These are phyloP conservation scores for Sambucus nigra DNA, from an alignment of 129 eudicot genomes.

Conservation along the genomic window DNA sequence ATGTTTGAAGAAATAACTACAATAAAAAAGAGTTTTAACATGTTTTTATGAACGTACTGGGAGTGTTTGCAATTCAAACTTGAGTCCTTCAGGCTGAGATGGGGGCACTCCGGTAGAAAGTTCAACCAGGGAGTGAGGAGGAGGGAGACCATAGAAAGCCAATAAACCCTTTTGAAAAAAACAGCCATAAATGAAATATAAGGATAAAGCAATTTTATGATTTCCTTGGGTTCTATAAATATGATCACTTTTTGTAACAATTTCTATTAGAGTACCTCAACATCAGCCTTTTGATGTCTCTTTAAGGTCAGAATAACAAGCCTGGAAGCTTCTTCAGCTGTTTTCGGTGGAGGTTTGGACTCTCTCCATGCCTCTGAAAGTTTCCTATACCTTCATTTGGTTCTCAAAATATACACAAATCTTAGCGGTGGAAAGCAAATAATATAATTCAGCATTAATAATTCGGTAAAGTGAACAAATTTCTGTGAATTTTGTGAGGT, in stretches of 20 bases:
- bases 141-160: slow-evolving; percentile 80
- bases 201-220: neutral
- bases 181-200: neutral
- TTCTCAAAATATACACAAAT: slow-evolving; percentile 3
- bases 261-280: slow-evolving; percentile 43
- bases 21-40: neutral
- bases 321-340: slow-evolving; percentile 70
- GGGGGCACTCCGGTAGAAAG: slow-evolving; percentile 28
- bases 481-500: no score
- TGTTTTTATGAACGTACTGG: slow-evolving; percentile 47
- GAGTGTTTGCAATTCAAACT: slow-evolving; percentile 60
- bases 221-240: no score
- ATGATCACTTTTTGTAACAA: neutral
- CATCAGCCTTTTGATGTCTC: slow-evolving; percentile 83
- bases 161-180: slow-evolving; percentile 54
- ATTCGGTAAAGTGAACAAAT: no score
- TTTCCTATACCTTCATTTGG: slow-evolving; percentile 57
- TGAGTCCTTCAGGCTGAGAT: slow-evolving; percentile 48
- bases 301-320: slow-evolving; percentile 57
- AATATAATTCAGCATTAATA: no score
- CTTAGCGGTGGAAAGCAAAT: neutral
- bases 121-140: slow-evolving; percentile 51
- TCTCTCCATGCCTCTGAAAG: slow-evolving; percentile 71
- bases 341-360: slow-evolving; percentile 64
- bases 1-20: no score